Conservation (phyloP, 495 filamentous ascomycete species). For the Penicillium coffeae region DNA sequence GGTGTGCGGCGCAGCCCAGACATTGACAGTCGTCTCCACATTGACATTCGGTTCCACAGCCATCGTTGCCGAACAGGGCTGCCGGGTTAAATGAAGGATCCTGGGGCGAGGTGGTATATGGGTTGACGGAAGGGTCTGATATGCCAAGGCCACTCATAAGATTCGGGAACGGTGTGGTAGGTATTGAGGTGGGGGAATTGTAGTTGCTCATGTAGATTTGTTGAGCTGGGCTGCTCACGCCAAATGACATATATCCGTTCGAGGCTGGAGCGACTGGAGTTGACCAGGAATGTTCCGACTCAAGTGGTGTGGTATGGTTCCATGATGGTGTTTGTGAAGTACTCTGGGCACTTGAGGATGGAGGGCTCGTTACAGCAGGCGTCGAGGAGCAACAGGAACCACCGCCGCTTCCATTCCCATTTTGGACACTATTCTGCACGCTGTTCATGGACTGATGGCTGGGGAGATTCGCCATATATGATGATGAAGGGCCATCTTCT, state of each 20-base stretch:
- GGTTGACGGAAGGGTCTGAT: constrained; percentile 11
- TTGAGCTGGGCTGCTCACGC: constrained; percentile 9
- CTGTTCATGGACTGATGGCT: constrained; percentile 5
- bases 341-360: not conserved
- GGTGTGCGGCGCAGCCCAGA: constrained; percentile 64
- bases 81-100: not conserved
- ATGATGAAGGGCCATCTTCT: constrained; percentile 16
- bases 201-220: constrained; percentile 15
- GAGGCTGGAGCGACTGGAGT: constrained; percentile 15
- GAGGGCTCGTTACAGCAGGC: not conserved
- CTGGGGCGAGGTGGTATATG: constrained; percentile 9
- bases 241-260: constrained; percentile 15
- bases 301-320: constrained; percentile 9
- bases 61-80: not conserved
- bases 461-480: constrained; percentile 5
- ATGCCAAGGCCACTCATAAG: constrained; percentile 17
- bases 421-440: not conserved
- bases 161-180: constrained; percentile 11
- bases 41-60: constrained; percentile 39
- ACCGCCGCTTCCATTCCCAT: constrained; percentile 1
- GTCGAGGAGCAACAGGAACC: constrained; percentile 30
- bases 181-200: constrained; percentile 3
- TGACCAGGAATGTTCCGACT: constrained; percentile 22
- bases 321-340: constrained; percentile 6
- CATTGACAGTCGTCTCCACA: constrained; percentile 69